A percentile compares a stretch with the other conserved stretches of the same genome.
Conservation (phyloP, 805 yeast genomes). For the Candida nitratophila region DNA sequence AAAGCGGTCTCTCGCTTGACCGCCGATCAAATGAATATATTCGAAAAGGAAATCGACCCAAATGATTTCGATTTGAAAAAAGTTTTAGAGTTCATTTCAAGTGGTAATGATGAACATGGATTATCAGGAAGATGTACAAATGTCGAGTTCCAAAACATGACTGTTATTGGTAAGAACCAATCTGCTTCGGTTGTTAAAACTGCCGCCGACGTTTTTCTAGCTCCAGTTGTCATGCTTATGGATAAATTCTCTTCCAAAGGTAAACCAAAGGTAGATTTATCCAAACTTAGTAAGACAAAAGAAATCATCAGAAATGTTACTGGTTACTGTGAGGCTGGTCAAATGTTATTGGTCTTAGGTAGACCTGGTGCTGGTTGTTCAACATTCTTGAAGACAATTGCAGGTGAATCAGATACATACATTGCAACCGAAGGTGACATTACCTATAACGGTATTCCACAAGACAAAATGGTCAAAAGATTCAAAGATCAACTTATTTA, state of each 20-base stretch:
- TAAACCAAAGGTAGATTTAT: slow-evolving; percentile 6
- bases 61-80: slow-evolving; percentile 35
- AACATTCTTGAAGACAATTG: slow-evolving; percentile 37
- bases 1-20: slow-evolving; percentile 13
- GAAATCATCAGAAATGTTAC: slow-evolving; percentile 15
- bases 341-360: slow-evolving; percentile 46
- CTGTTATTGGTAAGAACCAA: slow-evolving; percentile 34
- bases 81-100: slow-evolving; percentile 30
- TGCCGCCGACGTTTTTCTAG: slow-evolving; percentile 28
- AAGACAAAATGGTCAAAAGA: slow-evolving; percentile 35
- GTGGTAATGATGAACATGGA: slow-evolving; percentile 35
- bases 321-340: slow-evolving; percentile 36
- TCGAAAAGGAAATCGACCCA: slow-evolving; percentile 17
- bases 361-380: slow-evolving; percentile 65
- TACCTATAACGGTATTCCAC: slow-evolving; percentile 41
- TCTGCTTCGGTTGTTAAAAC: slow-evolving; percentile 32
- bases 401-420: slow-evolving; percentile 38
- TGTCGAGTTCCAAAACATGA: slow-evolving; percentile 32
- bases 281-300: slow-evolving; percentile 12
- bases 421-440: slow-evolving; percentile 32
- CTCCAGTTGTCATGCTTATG: slow-evolving; percentile 2
- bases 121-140: slow-evolving; percentile 37
- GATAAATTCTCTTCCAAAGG: slow-evolving; percentile 1
- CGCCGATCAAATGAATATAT: slow-evolving; percentile 12
- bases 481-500: slow-evolving; percentile 43